A percentile compares a stretch with the other conserved stretches of the same genome.
phyloP scores from a whole-genome alignment of 352 stramenopile genomes.

The Pythium periplocum region DNA sequence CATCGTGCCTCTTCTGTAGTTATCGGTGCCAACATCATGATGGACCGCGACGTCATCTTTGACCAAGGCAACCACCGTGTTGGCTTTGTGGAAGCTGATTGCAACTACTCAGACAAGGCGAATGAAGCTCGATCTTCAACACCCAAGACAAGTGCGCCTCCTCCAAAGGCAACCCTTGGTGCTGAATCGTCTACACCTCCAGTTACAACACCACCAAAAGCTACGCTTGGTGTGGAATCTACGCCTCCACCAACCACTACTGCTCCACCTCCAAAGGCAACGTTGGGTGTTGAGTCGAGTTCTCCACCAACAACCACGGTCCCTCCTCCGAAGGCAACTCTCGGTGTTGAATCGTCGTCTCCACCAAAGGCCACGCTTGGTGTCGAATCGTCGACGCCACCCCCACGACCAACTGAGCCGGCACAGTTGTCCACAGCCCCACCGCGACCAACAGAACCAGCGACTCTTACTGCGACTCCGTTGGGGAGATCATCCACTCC shows the following conservation, averaged over 20 bases:
- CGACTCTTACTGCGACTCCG: too few relatives aligned
- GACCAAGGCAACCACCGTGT: slow-evolving; percentile 65
- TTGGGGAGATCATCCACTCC: too few relatives aligned
- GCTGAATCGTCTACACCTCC: slow-evolving; percentile 9
- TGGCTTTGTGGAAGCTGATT: slow-evolving; percentile 74
- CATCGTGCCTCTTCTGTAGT: slow-evolving; percentile 20
- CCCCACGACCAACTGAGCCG: slow-evolving; percentile 1
- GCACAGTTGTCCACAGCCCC: background rate
- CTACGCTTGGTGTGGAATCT: background rate
- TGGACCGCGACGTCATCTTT: slow-evolving; percentile 79
- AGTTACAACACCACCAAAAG: background rate
- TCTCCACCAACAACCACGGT: slow-evolving; percentile 2
- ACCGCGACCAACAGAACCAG: too few relatives aligned
- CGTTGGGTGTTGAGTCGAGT: slow-evolving; percentile 2
- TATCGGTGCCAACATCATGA: slow-evolving; percentile 83
- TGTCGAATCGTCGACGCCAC: slow-evolving; percentile 4
- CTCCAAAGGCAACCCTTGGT: slow-evolving; percentile 3
- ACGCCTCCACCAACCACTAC: slow-evolving; percentile 1
- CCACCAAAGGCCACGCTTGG: slow-evolving; percentile 1
- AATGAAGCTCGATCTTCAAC: slow-evolving; percentile 8
- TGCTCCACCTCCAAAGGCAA: slow-evolving; percentile 3
- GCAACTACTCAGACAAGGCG: slow-evolving; percentile 14
- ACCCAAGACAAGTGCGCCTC: slow-evolving; percentile 5
- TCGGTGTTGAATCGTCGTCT: slow-evolving; percentile 2
- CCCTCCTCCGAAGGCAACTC: background rate